phyloP scores from a whole-genome alignment of 805 yeast genomes.

The Starmerella bombicola region DNA sequence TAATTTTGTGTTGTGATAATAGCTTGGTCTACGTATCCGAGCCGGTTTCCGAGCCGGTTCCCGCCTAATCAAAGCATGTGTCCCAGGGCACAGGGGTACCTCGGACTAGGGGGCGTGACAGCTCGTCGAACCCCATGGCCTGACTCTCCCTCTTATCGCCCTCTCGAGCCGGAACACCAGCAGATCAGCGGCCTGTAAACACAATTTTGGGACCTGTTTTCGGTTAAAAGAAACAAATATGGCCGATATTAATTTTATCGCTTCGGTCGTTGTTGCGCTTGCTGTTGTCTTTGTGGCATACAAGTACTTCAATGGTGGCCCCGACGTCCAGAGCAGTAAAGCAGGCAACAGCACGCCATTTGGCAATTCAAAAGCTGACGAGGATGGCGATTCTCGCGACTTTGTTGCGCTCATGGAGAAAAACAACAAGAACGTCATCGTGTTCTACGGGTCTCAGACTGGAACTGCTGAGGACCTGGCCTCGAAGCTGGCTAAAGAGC shows the following conservation, averaged over 20 bases:
- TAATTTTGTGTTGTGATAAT: too few species aligned
- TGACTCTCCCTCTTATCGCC: neutral
- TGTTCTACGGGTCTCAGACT: conserved; percentile 90
- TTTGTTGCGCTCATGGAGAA: conserved; percentile 34
- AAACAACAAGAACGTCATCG: conserved; percentile 61
- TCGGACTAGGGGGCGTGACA: neutral
- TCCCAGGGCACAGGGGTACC: too few species aligned
- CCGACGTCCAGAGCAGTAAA: conserved; percentile 10
- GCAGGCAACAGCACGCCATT: neutral
- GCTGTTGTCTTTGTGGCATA: conserved; percentile 17
- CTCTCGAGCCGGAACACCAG: too few species aligned
- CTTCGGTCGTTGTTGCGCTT: conserved; percentile 16
- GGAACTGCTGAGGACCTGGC: conserved; percentile 99
- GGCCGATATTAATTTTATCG: conserved; percentile 3
- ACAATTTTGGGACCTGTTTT: too few species aligned
- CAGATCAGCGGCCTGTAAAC: too few species aligned
- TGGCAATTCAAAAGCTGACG: neutral
- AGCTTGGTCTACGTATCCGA: too few species aligned
- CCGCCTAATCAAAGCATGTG: too few species aligned
- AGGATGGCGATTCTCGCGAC: conserved; percentile 11
- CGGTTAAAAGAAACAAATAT: neutral
- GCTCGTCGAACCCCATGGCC: neutral
- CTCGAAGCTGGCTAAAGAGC: conserved; percentile 76
- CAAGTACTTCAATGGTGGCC: conserved; percentile 14
- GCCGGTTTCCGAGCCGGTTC: too few species aligned